Conservation (phyloP, 495 filamentous ascomycete genomes). For the Trichoderma gamsii region DNA sequence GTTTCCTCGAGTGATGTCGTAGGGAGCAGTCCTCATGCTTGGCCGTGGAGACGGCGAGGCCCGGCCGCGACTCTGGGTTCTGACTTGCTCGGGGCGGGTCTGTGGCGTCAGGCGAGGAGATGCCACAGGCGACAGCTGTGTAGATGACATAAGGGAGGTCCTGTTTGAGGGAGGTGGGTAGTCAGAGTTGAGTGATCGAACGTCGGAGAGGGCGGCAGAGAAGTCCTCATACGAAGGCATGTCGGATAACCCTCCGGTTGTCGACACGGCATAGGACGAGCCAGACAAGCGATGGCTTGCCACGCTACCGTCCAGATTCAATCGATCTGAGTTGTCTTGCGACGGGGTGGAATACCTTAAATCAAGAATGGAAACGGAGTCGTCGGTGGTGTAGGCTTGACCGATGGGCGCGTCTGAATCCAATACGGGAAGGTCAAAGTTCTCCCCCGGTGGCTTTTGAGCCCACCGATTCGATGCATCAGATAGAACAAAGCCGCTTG, state of each 20-base stretch:
- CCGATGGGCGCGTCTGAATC: conserved; percentile 49
- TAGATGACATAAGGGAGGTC: conserved; percentile 54
- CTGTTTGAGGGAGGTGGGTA: conserved; percentile 52
- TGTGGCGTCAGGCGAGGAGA: conserved; percentile 55
- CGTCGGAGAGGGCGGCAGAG: conserved; percentile 49
- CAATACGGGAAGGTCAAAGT: conserved; percentile 39
- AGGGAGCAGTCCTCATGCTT: conserved; percentile 56
- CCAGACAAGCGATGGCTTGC: conserved; percentile 51
- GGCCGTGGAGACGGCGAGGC: conserved; percentile 62
- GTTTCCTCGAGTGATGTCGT: conserved; percentile 52
- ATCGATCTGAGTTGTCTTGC: conserved; percentile 33
- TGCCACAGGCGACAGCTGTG: conserved; percentile 52
- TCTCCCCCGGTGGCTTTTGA: conserved; percentile 46
- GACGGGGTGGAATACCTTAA: conserved; percentile 37
- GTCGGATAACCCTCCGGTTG: conserved; percentile 50
- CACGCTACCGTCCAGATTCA: conserved; percentile 35
- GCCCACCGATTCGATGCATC: conserved; percentile 40
- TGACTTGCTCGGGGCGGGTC: conserved; percentile 47
- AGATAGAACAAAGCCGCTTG: conserved; percentile 23
- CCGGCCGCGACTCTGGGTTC: conserved; percentile 54
- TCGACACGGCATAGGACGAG: conserved; percentile 53
- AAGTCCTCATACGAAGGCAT: conserved; percentile 56
- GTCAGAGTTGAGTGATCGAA: conserved; percentile 50
- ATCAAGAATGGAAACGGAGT: conserved; percentile 50
- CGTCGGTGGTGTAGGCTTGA: conserved; percentile 50